Percentiles rank a stretch among this genome's conserved stretches.
phyloP scores from a whole-genome alignment of 495 filamentous ascomycete genomes.

The Penicillium steckii region DNA sequence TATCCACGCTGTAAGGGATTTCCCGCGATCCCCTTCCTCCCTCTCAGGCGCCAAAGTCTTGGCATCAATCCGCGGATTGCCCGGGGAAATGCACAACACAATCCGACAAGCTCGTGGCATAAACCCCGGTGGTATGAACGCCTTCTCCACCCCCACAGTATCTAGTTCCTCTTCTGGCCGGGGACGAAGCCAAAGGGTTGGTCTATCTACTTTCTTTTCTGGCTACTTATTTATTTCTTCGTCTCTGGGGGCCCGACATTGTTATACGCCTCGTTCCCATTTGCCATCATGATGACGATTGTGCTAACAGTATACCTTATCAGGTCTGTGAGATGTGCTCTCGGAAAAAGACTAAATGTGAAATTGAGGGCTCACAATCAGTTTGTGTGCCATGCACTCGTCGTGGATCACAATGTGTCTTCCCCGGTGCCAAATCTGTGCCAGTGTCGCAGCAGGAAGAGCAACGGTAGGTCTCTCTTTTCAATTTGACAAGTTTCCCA shows the following conservation, averaged over 20 bases:
- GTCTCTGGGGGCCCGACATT: no score
- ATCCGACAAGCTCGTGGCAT: conserved; percentile 16
- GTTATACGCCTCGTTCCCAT: no score
- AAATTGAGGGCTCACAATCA: conserved; percentile 71
- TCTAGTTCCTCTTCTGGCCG: not conserved
- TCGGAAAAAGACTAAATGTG: conserved; percentile 97
- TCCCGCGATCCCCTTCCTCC: not conserved
- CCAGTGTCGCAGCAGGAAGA: not conserved
- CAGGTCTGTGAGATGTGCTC: conserved; percentile 95
- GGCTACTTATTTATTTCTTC: no score
- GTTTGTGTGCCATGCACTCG: conserved; percentile 86
- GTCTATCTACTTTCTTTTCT: no score
- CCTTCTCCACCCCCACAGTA: conserved; percentile 8
- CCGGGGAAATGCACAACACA: conserved; percentile 21
- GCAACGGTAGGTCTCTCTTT: conserved; percentile 63
- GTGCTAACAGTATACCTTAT: conserved; percentile 11
- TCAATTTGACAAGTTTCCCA: no score
- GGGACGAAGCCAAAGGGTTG: conserved; percentile 16
- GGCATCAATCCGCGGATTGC: conserved; percentile 14
- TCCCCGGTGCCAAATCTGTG: conserved; percentile 54
- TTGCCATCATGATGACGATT: not conserved
- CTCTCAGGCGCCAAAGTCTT: conserved; percentile 9
- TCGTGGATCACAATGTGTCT: conserved; percentile 89
- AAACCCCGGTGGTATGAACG: conserved; percentile 12
- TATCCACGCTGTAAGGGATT: not conserved